Evolutionary conservation across 2,329 filamentous ascomycete genomes (phyloP).

Genomic region (Beauveria brongniartii): DNA sequence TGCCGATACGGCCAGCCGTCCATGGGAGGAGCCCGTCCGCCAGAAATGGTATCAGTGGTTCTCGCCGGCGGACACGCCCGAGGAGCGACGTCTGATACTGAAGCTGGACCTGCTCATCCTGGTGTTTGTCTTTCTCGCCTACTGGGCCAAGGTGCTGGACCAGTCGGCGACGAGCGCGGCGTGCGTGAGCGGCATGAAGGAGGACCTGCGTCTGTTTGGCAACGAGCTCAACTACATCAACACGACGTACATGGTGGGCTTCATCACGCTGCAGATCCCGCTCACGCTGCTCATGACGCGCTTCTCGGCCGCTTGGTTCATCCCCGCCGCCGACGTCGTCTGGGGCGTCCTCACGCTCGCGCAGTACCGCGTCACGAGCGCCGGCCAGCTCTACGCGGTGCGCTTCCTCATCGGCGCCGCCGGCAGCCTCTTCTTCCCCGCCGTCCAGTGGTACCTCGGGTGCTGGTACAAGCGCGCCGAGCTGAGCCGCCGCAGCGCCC

Average conservation of each 20-base stretch:
- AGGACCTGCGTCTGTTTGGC: conserved; percentile 39
- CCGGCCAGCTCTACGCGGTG: conserved; percentile 27
- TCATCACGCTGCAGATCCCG: conserved; percentile 14
- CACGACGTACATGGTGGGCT: conserved; percentile 24
- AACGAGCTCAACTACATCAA: conserved; percentile 45
- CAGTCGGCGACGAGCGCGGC: conserved; percentile 18
- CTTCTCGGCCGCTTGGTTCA: conserved; percentile 15
- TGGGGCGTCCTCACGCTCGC: conserved; percentile 19
- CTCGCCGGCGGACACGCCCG: conserved; percentile 35
- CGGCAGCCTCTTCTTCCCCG: conserved; percentile 25
- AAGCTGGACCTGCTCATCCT: conserved; percentile 50
- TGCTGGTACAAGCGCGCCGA: conserved; percentile 35
- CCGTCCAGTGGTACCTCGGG: conserved; percentile 28
- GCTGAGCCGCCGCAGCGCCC: conserved; percentile 27
- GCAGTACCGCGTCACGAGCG: conserved; percentile 19
- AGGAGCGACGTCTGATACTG: conserved; percentile 32
- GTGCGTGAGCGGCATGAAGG: conserved; percentile 34
- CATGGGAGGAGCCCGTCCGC: conserved; percentile 1
- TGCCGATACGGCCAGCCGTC: not conserved
- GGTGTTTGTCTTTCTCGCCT: conserved; percentile 46
- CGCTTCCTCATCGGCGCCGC: conserved; percentile 34
- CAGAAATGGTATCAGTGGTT: conserved; percentile 38
- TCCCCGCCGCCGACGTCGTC: conserved; percentile 26
- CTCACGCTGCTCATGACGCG: conserved; percentile 17
- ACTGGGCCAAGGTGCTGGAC: conserved; percentile 47